These are phyloP conservation scores for Leccinum olivaceopallidum DNA, from an alignment of 768 basidiomycete genomes.

Conservation along the genomic window DNA sequence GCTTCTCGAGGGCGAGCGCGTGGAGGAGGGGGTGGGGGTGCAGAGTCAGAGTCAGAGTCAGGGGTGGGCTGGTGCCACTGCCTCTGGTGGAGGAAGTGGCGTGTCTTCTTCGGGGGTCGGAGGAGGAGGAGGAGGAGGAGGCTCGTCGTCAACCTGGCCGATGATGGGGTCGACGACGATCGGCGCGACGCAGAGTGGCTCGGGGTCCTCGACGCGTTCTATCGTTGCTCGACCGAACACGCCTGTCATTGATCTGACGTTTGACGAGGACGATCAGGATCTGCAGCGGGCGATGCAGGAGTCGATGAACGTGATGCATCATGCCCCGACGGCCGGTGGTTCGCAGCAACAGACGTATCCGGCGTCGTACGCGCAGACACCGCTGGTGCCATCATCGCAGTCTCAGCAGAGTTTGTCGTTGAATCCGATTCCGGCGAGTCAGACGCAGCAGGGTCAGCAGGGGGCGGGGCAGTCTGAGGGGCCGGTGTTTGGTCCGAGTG, in stretches of 20 bases:
- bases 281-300: slow-evolving; percentile 53
- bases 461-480: slow-evolving; percentile 28
- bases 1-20: slow-evolving; percentile 52
- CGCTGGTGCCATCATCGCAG: slow-evolving; percentile 8
- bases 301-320: slow-evolving; percentile 44
- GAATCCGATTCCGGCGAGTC: not conserved
- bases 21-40: slow-evolving; percentile 29
- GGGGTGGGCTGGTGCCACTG: slow-evolving; percentile 8
- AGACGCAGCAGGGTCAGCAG: slow-evolving; percentile 5
- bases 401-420: not conserved
- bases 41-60: slow-evolving; percentile 15
- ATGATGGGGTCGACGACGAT: not conserved
- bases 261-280: slow-evolving; percentile 53
- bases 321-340: slow-evolving; percentile 17
- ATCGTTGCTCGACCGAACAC: slow-evolving; percentile 26
- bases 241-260: slow-evolving; percentile 59
- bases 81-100: not conserved
- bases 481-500: slow-evolving; percentile 56
- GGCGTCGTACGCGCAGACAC: slow-evolving; percentile 12
- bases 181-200: not conserved
- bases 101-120: not conserved
- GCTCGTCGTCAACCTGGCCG: slow-evolving; percentile 6
- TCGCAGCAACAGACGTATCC: slow-evolving; percentile 25
- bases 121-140: not conserved
- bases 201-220: not conserved